phyloP scores from a whole-genome alignment of 2,329 filamentous ascomycete species.

The Fusarium pseudoanthophilum region DNA sequence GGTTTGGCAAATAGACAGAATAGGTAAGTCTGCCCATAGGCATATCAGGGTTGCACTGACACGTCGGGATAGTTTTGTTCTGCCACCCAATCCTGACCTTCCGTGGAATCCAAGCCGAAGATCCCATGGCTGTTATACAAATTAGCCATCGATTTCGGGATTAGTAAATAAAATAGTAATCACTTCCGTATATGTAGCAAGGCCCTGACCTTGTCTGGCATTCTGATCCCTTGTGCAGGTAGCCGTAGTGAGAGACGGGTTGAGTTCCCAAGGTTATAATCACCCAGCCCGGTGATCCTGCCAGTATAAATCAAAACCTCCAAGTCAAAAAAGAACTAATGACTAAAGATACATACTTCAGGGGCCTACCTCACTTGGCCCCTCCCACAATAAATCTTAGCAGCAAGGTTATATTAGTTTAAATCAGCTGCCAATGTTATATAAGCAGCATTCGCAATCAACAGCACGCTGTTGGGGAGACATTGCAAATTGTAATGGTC shows the following conservation, averaged over 20 bases:
- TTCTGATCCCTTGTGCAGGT: not conserved
- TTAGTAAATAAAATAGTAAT: accelerated
- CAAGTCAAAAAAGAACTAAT: accelerated
- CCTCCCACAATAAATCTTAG: no score
- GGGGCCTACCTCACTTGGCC: no score
- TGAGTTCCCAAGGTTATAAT: not conserved
- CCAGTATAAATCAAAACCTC: accelerated
- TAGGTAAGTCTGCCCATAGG: not conserved
- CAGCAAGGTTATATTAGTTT: accelerated
- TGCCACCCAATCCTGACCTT: constrained; percentile 2
- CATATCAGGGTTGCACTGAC: not conserved
- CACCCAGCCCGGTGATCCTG: accelerated
- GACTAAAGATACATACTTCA: no score
- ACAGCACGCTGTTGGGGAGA: no score
- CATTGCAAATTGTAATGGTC: no score
- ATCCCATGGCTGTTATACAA: accelerated
- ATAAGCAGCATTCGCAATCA: not conserved
- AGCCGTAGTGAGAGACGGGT: accelerated
- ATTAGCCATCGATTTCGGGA: accelerated
- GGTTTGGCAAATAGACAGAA: constrained; percentile 10
- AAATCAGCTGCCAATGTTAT: not conserved
- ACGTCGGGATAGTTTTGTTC: not conserved
- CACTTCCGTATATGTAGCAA: accelerated
- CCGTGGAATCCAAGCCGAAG: constrained; percentile 7
- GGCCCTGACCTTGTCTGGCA: accelerated